These are phyloP conservation scores for Nannochloropsis gaditana DNA, from an alignment of 108 stramenopile genomes.

Conservation along the genomic window DNA sequence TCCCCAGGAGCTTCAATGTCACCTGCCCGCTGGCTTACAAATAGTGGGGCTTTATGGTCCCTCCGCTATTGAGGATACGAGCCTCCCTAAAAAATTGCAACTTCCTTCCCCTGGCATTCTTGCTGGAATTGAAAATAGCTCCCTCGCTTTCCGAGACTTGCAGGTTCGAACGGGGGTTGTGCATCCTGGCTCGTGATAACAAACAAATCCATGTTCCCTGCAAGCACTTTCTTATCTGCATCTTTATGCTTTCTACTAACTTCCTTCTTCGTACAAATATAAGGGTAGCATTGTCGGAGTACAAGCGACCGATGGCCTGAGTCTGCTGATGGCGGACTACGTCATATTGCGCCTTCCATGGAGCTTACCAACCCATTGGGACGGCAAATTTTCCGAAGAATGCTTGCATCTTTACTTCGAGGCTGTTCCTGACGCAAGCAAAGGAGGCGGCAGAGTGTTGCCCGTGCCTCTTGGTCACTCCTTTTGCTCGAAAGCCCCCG, in stretches of 20 bases:
- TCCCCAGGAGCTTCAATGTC: not conserved
- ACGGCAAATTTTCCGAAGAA: not conserved
- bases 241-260: not conserved
- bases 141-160: not conserved
- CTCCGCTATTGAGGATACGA: not conserved
- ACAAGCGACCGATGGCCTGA: not conserved
- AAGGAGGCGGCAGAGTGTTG: not conserved
- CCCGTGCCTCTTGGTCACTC: not conserved
- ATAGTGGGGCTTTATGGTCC: not conserved
- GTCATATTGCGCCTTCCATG: conserved; percentile 13
- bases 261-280: not conserved
- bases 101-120: not conserved
- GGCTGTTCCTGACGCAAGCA: not conserved
- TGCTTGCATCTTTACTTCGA: not conserved
- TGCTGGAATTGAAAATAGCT: not conserved
- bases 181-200: too few relatives aligned
- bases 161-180: not conserved
- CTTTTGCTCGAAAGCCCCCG: not conserved
- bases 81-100: not conserved
- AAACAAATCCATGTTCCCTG: too few relatives aligned
- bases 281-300: not conserved
- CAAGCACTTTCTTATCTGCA: too few relatives aligned
- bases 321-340: not conserved
- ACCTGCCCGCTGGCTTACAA: not conserved
- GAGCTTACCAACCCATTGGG: not conserved